phyloP scores from a whole-genome alignment of 257 asterid genomes.

The Solanum ossicruentum region DNA sequence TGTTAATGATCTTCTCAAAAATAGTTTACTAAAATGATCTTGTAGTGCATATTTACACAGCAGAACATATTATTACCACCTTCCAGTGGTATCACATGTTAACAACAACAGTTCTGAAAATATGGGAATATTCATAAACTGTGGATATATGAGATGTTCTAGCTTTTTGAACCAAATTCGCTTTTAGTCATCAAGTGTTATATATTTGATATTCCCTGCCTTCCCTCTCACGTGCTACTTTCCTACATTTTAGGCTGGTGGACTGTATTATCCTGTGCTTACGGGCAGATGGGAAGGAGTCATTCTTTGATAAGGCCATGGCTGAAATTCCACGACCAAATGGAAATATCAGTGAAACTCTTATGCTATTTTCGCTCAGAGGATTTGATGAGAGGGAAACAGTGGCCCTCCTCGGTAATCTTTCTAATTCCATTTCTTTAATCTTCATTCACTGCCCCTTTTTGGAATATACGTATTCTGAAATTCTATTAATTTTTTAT shows the following conservation, averaged over 20 bases:
- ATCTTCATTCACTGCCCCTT: background rate
- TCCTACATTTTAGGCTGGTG: slow-evolving; percentile 17
- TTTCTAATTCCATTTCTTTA: background rate
- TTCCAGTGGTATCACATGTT: background rate
- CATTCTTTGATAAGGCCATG: slow-evolving; percentile 7
- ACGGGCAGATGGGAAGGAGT: slow-evolving; percentile 20
- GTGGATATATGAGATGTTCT: background rate
- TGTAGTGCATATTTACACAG: background rate
- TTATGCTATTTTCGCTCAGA: slow-evolving; percentile 9
- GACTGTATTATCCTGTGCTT: slow-evolving; percentile 18
- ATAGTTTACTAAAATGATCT: background rate
- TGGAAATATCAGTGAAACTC: slow-evolving; percentile 9
- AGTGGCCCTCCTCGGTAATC: slow-evolving; percentile 20
- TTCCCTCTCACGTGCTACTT: background rate
- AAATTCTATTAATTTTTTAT: background rate
- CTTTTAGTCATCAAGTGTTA: background rate
- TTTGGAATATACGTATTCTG: background rate
- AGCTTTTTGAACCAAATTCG: background rate
- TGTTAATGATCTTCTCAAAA: background rate
- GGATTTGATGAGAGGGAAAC: slow-evolving; percentile 23
- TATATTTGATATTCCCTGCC: background rate
- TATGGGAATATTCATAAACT: background rate
- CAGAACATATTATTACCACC: background rate
- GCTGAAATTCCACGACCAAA: slow-evolving; percentile 18
- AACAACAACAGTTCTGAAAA: background rate